Percentiles rank a stretch among this genome's conserved stretches.
phyloP scores from a whole-genome alignment of 2,329 filamentous ascomycete genomes.

The Exophiala alcalophila region DNA sequence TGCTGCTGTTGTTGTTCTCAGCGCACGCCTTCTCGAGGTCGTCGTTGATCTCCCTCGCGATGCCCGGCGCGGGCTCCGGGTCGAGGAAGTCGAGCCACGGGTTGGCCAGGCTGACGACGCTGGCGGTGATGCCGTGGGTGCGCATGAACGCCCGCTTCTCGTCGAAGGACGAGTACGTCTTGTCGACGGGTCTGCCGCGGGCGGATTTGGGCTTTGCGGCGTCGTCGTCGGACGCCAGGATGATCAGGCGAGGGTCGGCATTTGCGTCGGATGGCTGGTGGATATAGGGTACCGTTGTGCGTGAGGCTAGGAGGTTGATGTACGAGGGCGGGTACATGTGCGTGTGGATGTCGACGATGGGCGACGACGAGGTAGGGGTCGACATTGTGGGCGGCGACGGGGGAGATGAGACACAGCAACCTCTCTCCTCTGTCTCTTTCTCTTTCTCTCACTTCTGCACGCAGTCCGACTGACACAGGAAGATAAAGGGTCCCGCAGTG shows the following conservation, averaged over 20 bases:
- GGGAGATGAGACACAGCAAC: too few relatives aligned
- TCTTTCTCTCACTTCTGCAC: too few relatives aligned
- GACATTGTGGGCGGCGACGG: constrained; percentile 6
- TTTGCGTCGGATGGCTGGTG: constrained; percentile 38
- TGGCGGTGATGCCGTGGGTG: constrained; percentile 74
- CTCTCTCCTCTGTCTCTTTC: too few relatives aligned
- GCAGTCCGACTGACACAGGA: too few relatives aligned
- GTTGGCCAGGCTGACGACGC: constrained; percentile 84
- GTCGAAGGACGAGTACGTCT: constrained; percentile 75
- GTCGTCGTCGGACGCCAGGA: constrained; percentile 47
- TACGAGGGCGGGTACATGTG: constrained; percentile 62
- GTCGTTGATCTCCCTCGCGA: constrained; percentile 69
- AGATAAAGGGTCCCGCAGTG: too few relatives aligned
- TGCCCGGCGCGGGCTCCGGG: constrained; percentile 57
- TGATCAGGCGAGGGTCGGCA: constrained; percentile 44
- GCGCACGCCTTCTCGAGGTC: constrained; percentile 73
- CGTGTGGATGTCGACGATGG: constrained; percentile 60
- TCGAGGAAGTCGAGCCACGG: constrained; percentile 88
- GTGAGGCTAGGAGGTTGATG: constrained; percentile 55
- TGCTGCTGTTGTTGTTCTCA: constrained; percentile 35
- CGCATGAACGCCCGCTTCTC: constrained; percentile 88
- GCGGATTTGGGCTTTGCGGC: constrained; percentile 38
- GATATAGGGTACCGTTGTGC: constrained; percentile 47
- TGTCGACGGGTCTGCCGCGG: constrained; percentile 76
- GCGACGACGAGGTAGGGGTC: constrained; percentile 9